Percentiles rank a stretch among this genome's conserved stretches.
Conservation (phyloP, 192 early-diverging fungal species). For the Coemansia sp. region DNA sequence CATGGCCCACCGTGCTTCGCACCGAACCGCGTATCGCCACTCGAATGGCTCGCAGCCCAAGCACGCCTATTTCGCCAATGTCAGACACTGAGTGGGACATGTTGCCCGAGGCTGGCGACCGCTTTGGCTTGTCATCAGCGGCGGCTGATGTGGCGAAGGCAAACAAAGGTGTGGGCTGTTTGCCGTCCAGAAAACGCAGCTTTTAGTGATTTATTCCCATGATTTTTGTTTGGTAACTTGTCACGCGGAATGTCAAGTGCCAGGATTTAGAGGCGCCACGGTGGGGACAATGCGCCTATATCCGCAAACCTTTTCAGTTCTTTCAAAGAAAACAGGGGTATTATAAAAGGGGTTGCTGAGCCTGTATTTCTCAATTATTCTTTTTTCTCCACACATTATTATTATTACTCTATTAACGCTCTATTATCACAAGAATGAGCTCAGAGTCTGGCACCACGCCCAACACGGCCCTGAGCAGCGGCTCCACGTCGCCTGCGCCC, state of each 20-base stretch:
- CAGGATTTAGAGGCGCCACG: too few species aligned
- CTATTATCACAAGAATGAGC: neutral
- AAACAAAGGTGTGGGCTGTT: neutral
- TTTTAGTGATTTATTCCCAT: too few species aligned
- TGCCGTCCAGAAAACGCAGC: neutral
- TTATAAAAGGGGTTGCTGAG: too few species aligned
- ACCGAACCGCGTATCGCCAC: neutral
- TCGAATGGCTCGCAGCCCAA: neutral
- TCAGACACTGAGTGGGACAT: slow-evolving; percentile 15
- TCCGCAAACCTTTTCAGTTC: too few species aligned
- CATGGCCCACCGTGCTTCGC: neutral
- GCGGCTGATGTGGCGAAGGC: neutral
- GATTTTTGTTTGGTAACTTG: too few species aligned
- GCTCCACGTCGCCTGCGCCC: neutral
- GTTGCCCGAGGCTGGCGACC: slow-evolving; percentile 4
- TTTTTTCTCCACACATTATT: too few species aligned
- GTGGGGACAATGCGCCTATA: too few species aligned
- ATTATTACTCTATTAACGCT: too few species aligned
- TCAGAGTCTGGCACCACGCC: neutral
- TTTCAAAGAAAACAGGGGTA: too few species aligned
- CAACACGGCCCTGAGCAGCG: slow-evolving; percentile 1
- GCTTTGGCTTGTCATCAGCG: neutral
- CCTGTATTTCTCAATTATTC: too few species aligned
- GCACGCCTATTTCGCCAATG: slow-evolving; percentile 3
- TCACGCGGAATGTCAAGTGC: too few species aligned